A percentile compares a stretch with the other conserved stretches of the same genome.
These are phyloP conservation scores for Aphanocladium album DNA, from an alignment of 2,329 filamentous ascomycete species.

Conservation along the genomic window DNA sequence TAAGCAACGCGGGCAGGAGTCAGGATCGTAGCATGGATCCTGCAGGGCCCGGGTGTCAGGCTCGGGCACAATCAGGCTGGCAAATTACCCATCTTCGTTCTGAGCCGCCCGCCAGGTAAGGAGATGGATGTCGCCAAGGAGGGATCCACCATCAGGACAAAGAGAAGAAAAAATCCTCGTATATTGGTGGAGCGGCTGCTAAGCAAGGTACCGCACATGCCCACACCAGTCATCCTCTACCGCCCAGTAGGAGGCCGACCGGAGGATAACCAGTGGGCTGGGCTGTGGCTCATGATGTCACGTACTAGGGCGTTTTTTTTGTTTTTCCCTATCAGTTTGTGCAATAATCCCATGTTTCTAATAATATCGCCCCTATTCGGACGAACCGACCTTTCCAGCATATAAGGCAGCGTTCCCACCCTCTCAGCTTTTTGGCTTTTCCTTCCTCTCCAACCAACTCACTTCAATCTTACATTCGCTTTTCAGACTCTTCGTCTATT, in stretches of 20 bases:
- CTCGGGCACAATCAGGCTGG: not conserved
- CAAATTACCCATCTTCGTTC: not conserved
- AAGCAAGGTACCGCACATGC: not conserved
- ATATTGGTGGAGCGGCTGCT: not conserved
- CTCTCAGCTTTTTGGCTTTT: not conserved
- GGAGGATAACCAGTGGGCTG: not conserved
- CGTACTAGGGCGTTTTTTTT: not conserved
- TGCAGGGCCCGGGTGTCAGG: not conserved
- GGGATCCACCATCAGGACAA: not conserved
- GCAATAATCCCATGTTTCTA: slow-evolving; percentile 5
- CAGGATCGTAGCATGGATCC: slow-evolving; percentile 5
- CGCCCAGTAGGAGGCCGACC: not conserved
- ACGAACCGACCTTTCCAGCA: not conserved
- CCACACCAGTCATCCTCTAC: slow-evolving; percentile 4
- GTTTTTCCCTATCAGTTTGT: not conserved
- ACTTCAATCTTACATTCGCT: slow-evolving; percentile 8
- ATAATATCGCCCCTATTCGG: slow-evolving; percentile 6
- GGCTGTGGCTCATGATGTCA: not conserved
- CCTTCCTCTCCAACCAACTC: slow-evolving; percentile 5
- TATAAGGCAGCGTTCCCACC: slow-evolving; percentile 9
- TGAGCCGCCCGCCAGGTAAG: not conserved
- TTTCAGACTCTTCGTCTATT: slow-evolving; percentile 7
- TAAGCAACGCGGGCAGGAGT: not conserved
- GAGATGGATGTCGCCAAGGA: not conserved
- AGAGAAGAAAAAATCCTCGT: slow-evolving; percentile 2